Base-by-base conservation (phyloP, 495 filamentous ascomycete genomes). In the Wilcoxina mikolae region DNA sequence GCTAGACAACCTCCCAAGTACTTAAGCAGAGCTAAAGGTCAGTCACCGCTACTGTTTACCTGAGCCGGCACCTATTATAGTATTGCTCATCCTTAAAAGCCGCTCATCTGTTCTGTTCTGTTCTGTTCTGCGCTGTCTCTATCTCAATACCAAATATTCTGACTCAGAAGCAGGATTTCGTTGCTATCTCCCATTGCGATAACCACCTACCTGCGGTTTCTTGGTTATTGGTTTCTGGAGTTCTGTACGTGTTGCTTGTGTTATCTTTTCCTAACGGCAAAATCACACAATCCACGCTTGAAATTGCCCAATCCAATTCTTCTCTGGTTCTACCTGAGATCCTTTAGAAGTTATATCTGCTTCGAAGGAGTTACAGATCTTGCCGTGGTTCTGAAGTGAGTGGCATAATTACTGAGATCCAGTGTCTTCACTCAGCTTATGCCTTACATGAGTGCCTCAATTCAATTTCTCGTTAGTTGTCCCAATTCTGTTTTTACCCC, bases 381-480 rank as follows among this genome's bases (percentile, higher is more conserved):
- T 18, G 15, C 12, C 3, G 35, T 7, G 4, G 35, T 15, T 12
- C 15, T 15, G 35, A 18, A 12, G 35, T 18, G 20, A 46, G 43
- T 18, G 7, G 23, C 43, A 46, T 20, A 12, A 24, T 3, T 46
- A 24, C 15, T 11, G 2, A 3, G n/a, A 12, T 46, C 27, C 42
- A 45, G 42, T 45, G 18, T 22, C 15, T 50, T 12, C 26, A 27
- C 26, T 22, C 10, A 52, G 49, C n/a, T n/a, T 27, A 65, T 65
- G 58, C 62, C 62, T 33, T 65, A 57, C 58, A 65, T 65, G 62
- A 65, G 62, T 59, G 62, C 62, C 57, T 64, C 65, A 43, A 61
- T 65, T 51, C 62, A 65, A 60, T 65, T 65, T 56, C 62, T 65
- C 53, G 62, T 65, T 61, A 65, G 62, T 65, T 27, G 43, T 60